A percentile compares a stretch with the other conserved stretches of the same genome.
phyloP scores from a whole-genome alignment of 2,329 filamentous ascomycete species.

The Dactylonectria macrodidyma region DNA sequence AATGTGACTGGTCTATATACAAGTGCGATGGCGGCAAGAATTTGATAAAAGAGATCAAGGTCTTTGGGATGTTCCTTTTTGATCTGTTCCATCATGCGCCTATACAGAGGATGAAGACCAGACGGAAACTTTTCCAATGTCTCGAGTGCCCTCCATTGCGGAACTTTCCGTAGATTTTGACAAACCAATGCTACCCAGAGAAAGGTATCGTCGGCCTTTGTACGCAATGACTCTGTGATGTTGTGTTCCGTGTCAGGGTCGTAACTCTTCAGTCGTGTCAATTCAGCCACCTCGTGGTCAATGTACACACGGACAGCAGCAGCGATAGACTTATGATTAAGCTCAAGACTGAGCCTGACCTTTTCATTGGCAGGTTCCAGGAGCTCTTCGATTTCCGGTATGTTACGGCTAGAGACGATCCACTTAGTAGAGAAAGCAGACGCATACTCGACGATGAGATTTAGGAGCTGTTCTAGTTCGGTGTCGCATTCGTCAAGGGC shows the following conservation, averaged over 20 bases:
- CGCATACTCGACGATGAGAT: neutral
- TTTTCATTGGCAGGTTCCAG: neutral
- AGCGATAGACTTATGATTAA: neutral
- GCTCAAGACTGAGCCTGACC: neutral
- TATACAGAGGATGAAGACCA: neutral
- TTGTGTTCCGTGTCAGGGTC: neutral
- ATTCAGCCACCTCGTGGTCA: neutral
- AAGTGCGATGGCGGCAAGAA: too few relatives aligned
- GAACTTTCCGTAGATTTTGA: neutral
- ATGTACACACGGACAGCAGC: neutral
- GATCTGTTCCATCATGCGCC: too few relatives aligned
- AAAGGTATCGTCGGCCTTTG: constrained; percentile 2
- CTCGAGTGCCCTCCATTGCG: neutral
- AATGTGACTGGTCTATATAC: too few relatives aligned
- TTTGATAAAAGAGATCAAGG: too few relatives aligned
- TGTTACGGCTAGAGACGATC: constrained; percentile 10
- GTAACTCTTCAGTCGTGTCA: neutral
- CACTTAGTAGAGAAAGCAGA: neutral
- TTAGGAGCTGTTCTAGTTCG: neutral
- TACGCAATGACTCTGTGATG: neutral
- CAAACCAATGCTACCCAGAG: neutral
- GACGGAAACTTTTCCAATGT: neutral
- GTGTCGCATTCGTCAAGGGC: constrained; percentile 12
- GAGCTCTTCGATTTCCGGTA: neutral
- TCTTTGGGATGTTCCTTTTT: too few relatives aligned